These are phyloP conservation scores for Lipomyces kockii DNA, from an alignment of 805 yeast genomes.

Conservation along the genomic window DNA sequence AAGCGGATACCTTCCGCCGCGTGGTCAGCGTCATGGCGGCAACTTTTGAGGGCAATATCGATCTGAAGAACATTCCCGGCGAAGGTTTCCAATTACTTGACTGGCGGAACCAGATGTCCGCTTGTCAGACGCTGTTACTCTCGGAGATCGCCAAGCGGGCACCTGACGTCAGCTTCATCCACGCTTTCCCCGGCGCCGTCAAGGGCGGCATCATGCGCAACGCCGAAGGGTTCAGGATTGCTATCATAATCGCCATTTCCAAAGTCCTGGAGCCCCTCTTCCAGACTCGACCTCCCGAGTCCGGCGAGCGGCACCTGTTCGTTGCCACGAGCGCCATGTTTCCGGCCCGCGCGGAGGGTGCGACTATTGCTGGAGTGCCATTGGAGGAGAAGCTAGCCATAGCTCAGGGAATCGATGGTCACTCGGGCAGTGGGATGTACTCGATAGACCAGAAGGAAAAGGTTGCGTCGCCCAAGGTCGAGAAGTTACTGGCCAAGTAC, in stretches of 20 bases:
- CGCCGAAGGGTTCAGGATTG: background rate
- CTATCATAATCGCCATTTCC: background rate
- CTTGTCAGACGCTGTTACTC: constrained; percentile 2
- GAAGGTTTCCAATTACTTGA: background rate
- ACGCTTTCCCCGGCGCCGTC: constrained; percentile 8
- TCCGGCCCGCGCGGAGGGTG: background rate
- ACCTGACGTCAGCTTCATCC: constrained; percentile 8
- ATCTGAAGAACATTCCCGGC: background rate
- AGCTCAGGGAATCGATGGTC: background rate
- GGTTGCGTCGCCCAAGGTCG: background rate
- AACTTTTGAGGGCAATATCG: constrained; percentile 5
- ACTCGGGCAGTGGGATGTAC: constrained; percentile 4
- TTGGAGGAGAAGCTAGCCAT: background rate
- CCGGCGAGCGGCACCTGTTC: constrained; percentile 14
- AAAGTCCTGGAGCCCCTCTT: constrained; percentile 1
- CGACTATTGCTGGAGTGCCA: constrained; percentile 4
- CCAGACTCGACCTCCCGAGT: constrained; percentile 1
- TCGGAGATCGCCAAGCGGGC: background rate
- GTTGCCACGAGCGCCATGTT: constrained; percentile 8
- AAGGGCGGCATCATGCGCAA: background rate
- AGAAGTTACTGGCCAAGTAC: background rate
- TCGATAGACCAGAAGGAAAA: background rate
- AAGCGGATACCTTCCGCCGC: constrained; percentile 4
- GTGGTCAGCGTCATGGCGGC: constrained; percentile 5
- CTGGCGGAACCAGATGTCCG: background rate